Percentiles rank a stretch among this genome's conserved stretches.
phyloP scores from a whole-genome alignment of 2,329 filamentous ascomycete species.

The Biscogniauxia mediterranea region DNA sequence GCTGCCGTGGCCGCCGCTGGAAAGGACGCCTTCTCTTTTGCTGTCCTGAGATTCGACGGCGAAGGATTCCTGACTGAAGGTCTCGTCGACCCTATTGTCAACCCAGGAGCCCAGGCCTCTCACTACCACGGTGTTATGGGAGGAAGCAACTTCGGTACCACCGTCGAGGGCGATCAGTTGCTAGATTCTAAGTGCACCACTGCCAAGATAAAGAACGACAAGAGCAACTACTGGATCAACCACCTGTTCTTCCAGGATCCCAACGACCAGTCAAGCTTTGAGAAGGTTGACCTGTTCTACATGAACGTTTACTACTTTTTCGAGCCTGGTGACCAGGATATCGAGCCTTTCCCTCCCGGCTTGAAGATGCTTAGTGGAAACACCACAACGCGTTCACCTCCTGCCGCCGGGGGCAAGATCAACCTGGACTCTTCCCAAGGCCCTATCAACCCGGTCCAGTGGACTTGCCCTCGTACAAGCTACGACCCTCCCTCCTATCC shows the following conservation, averaged over 20 bases:
- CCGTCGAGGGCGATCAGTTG: conserved; percentile 60
- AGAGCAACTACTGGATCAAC: conserved; percentile 77
- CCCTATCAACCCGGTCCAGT: conserved; percentile 53
- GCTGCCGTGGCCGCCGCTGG: conserved; percentile 41
- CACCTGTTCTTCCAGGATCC: conserved; percentile 66
- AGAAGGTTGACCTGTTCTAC: conserved; percentile 67
- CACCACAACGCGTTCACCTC: conserved; percentile 54
- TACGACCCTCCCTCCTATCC: conserved; percentile 53
- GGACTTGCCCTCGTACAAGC: conserved; percentile 57
- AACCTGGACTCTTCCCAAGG: conserved; percentile 54
- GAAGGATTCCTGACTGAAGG: conserved; percentile 59
- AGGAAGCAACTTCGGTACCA: conserved; percentile 64
- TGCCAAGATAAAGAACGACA: conserved; percentile 65
- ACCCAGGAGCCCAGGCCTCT: conserved; percentile 53
- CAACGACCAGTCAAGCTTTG: conserved; percentile 56
- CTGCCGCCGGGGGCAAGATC: conserved; percentile 47
- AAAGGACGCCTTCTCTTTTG: conserved; percentile 54
- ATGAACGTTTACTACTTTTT: conserved; percentile 78
- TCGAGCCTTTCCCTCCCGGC: conserved; percentile 67
- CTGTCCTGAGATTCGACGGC: conserved; percentile 70
- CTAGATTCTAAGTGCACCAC: conserved; percentile 66
- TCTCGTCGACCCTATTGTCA: conserved; percentile 67
- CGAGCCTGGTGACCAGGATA: conserved; percentile 61
- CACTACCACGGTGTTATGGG: conserved; percentile 73
- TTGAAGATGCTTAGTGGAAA: conserved; percentile 72